Base-by-base conservation (phyloP, 768 basidiomycete genomes). In the Mycena chlorophos region DNA sequence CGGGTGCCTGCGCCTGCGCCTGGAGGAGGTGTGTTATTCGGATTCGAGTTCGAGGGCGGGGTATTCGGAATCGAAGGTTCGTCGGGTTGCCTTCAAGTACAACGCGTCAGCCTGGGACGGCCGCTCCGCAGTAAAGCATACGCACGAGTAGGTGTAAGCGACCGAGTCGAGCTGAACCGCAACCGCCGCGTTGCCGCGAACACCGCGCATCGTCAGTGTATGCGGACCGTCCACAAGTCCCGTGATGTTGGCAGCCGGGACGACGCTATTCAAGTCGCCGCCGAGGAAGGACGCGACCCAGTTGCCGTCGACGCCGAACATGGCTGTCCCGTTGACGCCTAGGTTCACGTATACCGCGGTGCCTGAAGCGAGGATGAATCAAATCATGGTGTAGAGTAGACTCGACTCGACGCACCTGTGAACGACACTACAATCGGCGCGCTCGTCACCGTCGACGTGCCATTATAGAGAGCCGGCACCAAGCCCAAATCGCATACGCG, bases 401-500 rank as follows among this genome's bases (percentile, higher is more conserved):
- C n/a, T 37, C 34, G n/a, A n/a, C 10, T 37, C 10, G 10, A 19
- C 49, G 26, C 23, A 58, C 57, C 57, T 6, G 52, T 54, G 27
- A 58, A 58, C 3, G 52, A 28, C 27, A 58, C n/a, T 34, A 47
- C 27, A 8, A 54, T 49, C 3, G 51, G 20, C 5, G 40, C 19
- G n/a, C 30, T 22, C 1, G 57, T 59, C 14, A 52, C 5, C 1
- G 57, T 59, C 14, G 53, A 51, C 0, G 57, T 59, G 5, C 50
- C 29, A 37, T 59, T 55, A 37, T 51, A 55, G 3, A 51, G 22
- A 3, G n/a, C 31, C 5, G 8, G 8, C 6, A 37, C 48, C 23
- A 40, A 54, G 13, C 22, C 8, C 14, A 19, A 30, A 5, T 39
- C 22, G 16, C 57, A 59, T 28, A 16, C 12, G 6, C 12, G 4